phyloP scores from a whole-genome alignment of 257 asterid species.

The Handroanthus guayacan region DNA sequence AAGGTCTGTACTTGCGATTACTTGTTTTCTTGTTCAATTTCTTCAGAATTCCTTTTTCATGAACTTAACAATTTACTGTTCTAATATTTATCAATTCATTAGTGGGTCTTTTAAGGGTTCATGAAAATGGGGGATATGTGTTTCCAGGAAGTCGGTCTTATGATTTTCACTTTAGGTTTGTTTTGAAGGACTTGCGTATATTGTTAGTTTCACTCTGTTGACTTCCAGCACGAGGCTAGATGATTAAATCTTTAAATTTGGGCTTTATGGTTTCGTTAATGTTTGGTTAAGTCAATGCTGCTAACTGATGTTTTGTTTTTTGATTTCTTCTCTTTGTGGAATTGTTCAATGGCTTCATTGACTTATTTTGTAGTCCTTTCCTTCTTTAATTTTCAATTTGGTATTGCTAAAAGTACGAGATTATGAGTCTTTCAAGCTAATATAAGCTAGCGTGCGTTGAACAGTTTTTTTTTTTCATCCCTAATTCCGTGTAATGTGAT shows the following conservation, averaged over 20 bases:
- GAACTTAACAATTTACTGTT: neutral
- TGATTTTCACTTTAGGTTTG: constrained; percentile 6
- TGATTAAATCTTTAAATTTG: neutral
- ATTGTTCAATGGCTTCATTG: neutral
- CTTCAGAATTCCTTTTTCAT: neutral
- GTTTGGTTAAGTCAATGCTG: constrained; percentile 15
- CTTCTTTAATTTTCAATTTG: neutral
- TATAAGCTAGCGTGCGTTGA: neutral
- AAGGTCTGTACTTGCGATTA: neutral
- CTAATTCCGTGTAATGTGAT: neutral
- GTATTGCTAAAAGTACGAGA: neutral
- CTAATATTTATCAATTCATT: neutral
- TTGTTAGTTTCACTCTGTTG: constrained; percentile 15
- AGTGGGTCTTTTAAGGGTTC: constrained; percentile 14
- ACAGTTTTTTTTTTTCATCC: neutral
- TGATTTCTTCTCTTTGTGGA: neutral
- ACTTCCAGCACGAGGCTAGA: neutral
- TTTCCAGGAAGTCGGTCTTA: neutral
- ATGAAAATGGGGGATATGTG: constrained; percentile 21
- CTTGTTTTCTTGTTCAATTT: neutral
- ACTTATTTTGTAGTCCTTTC: neutral
- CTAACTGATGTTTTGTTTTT: neutral
- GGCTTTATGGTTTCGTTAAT: constrained; percentile 1
- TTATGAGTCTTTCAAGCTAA: neutral
- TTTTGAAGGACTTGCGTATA: neutral